Evolutionary conservation across 208 protist species (phyloP).

Genomic region (Leishmania gerbilli): DNA sequence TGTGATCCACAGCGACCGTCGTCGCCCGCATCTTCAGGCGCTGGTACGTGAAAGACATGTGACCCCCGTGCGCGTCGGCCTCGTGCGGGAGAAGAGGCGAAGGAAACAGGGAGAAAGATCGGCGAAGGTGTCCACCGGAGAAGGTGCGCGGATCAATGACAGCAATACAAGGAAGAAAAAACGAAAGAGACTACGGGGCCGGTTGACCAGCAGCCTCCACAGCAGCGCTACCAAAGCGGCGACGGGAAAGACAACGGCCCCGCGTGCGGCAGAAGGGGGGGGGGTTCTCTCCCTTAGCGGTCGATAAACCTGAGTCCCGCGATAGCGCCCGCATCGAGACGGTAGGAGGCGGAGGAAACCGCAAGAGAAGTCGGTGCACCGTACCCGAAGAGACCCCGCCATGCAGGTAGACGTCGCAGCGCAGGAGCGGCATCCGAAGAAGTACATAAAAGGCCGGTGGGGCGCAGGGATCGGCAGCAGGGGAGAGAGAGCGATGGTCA

Average conservation of each 20-base stretch:
- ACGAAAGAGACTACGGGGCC: neutral
- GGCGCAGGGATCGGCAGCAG: neutral
- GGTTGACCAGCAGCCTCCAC: neutral
- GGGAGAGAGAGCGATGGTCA: neutral
- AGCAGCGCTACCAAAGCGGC: neutral
- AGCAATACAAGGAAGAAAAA: neutral
- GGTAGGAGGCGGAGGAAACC: neutral
- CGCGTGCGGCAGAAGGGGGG: neutral
- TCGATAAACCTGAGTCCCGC: neutral
- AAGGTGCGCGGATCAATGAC: neutral
- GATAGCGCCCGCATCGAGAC: neutral
- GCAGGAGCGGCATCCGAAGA: neutral
- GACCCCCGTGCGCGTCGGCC: neutral
- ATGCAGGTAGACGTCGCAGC: neutral
- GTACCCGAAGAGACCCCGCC: neutral
- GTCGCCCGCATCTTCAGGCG: slow-evolving; percentile 80
- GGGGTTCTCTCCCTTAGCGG: neutral
- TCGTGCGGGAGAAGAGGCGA: neutral
- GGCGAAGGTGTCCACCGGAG: neutral
- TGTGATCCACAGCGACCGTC: slow-evolving; percentile 47
- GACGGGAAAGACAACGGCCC: neutral
- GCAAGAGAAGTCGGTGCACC: neutral
- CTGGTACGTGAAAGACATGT: slow-evolving; percentile 77
- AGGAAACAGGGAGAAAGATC: neutral
- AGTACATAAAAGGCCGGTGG: neutral